Base-by-base conservation (phyloP, 1,139 yeast species). In the Entelexis paramagnoliae region DNA sequence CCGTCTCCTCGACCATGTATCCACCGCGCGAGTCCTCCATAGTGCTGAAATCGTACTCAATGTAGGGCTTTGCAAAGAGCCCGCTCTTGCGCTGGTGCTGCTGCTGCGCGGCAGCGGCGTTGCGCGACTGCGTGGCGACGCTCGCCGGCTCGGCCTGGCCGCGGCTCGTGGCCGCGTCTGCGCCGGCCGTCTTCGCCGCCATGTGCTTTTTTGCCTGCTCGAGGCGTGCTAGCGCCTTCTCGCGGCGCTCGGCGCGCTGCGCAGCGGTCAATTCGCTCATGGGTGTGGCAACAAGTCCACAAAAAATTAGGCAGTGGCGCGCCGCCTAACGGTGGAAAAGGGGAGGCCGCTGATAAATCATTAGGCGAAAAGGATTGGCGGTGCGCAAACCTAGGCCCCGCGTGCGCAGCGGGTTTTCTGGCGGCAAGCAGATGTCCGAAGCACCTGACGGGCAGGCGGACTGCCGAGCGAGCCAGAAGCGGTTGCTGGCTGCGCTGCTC, bases 21-120 rank as follows among this genome's bases (percentile, higher is more conserved):
- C 98, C 98, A 60, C 96, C 97, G 61, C 79, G 77, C 2, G 87
- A 72, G 63, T 93, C 96, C 58, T 79, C 78, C 86, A 93, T 84
- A 20, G 89, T 84, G 3, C 96, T 78, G 60, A 93, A 78, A 66
- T 93, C 72, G 67, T 81, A 93, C 59, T 93, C 98, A 50, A 93
- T 89, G 66, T 88, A 93, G 13, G 62, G 62, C 45, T 58, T 56
- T 10, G 59, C 52, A n/a, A 59, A 55, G 34, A 64, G 87, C 53
- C 50, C 68, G 60, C 66, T 70, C 64, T 62, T 66, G 66, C 46
- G 59, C 29, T 20, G 17, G 62, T 28, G 59, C 50, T 39, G 60
- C 53, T 29, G 49, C 59, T 53, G 49, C 46, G 59, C 48, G 40
- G 54, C 34, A 4, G 30, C 48, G 13, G 59, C 63, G 20, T 59